Percentiles rank a stretch among this genome's conserved stretches.
Conservation (phyloP, 352 stramenopile genomes). For the Phytophthora sp. region DNA sequence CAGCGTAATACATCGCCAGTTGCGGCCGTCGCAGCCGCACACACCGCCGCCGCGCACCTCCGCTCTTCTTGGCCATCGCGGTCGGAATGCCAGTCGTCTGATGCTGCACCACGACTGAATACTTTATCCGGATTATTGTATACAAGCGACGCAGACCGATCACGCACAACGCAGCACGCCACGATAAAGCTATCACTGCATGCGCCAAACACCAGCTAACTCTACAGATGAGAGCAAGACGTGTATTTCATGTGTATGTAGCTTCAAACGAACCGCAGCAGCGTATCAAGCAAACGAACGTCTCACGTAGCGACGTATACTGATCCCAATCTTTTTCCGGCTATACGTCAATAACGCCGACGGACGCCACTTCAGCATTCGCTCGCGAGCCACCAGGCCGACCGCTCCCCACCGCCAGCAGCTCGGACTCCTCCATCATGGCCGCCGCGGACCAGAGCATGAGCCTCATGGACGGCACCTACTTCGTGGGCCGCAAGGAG, state of each 20-base stretch:
- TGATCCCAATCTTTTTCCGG: constrained; percentile 5
- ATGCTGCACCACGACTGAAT: constrained; percentile 1
- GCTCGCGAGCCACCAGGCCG: constrained; percentile 8
- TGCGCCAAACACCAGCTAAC: too few species aligned
- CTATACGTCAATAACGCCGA: constrained; percentile 9
- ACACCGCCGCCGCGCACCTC: constrained; percentile 18
- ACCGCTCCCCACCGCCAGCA: not conserved
- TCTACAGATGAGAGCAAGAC: too few species aligned
- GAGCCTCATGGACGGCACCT: constrained; percentile 97
- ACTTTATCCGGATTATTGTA: not conserved
- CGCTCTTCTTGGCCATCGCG: constrained; percentile 52
- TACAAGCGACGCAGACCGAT: too few species aligned
- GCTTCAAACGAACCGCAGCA: too few species aligned
- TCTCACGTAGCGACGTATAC: too few species aligned
- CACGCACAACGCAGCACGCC: too few species aligned
- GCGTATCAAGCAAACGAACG: too few species aligned
- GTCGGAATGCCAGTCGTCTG: constrained; percentile 16
- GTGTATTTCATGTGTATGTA: too few species aligned
- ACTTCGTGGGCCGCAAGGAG: constrained; percentile 97
- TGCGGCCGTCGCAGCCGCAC: not conserved
- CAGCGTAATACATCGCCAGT: not conserved
- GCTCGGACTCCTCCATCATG: constrained; percentile 39
- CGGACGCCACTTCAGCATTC: constrained; percentile 21
- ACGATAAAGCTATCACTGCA: too few species aligned
- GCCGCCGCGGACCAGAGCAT: constrained; percentile 86